phyloP scores from a whole-genome alignment of 768 basidiomycete species.

The Suillus hirtellus region DNA sequence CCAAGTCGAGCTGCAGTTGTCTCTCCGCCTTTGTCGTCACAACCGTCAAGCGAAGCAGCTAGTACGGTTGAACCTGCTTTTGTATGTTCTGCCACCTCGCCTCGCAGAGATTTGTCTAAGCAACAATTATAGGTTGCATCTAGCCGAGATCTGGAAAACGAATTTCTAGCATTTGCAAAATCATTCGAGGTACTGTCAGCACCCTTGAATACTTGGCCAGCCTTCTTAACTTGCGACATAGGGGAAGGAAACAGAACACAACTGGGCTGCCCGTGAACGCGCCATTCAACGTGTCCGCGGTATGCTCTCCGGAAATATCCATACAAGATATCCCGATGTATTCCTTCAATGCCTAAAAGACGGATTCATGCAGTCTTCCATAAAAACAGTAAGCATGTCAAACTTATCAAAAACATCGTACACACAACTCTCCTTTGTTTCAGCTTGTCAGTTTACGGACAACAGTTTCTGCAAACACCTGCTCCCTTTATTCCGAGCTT shows the following conservation, averaged over 20 bases:
- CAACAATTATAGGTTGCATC: conserved; percentile 68
- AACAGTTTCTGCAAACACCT: conserved; percentile 81
- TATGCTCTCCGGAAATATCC: conserved; percentile 86
- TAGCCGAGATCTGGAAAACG: conserved; percentile 77
- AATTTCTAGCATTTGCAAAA: conserved; percentile 78
- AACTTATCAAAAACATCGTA: neutral
- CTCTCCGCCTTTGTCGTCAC: conserved; percentile 43
- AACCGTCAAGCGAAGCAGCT: conserved; percentile 40
- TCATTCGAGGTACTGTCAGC: conserved; percentile 68
- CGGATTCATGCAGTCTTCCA: conserved; percentile 75
- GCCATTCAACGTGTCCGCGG: conserved; percentile 78
- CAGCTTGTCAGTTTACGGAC: conserved; percentile 90
- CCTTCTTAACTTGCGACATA: conserved; percentile 30
- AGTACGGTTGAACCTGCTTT: conserved; percentile 64
- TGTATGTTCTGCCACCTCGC: conserved; percentile 43
- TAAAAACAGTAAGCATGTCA: conserved; percentile 70
- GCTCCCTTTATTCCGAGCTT: conserved; percentile 75
- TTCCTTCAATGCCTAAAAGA: conserved; percentile 78
- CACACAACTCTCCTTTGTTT: conserved; percentile 9
- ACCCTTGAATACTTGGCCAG: neutral
- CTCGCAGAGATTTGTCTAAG: conserved; percentile 8
- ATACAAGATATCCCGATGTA: conserved; percentile 66
- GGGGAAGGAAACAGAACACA: conserved; percentile 98
- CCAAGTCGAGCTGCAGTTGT: conserved; percentile 58
- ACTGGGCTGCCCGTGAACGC: conserved; percentile 85